Conservation (phyloP, 148 eudicot species). For the Silene conica region DNA sequence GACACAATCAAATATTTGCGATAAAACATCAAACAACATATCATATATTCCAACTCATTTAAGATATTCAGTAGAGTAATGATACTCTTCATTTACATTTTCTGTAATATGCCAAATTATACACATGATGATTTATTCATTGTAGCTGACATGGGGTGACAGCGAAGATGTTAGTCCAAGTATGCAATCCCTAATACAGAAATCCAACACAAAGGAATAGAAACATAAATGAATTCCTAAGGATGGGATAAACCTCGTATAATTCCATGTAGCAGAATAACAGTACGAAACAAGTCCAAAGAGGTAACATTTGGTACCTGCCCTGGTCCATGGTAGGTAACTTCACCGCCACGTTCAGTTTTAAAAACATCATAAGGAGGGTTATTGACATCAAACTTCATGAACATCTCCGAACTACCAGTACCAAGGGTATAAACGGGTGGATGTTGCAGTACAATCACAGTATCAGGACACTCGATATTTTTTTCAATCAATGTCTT, state of each 20-base stretch:
- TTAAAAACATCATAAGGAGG: constrained; percentile 64
- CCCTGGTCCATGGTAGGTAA: constrained; percentile 98
- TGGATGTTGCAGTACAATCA: constrained; percentile 75
- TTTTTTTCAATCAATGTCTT: constrained; percentile 46
- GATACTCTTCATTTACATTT: neutral
- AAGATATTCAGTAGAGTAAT: neutral
- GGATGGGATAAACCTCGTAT: neutral
- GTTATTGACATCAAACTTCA: constrained; percentile 56
- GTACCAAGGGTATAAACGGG: constrained; percentile 94
- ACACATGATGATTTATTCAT: neutral
- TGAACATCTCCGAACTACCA: constrained; percentile 63
- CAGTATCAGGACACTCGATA: constrained; percentile 52
- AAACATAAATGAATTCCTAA: neutral
- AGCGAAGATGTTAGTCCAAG: neutral
- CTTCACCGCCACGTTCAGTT: constrained; percentile 97
- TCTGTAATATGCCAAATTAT: neutral
- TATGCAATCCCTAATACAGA: neutral
- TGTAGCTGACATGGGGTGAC: neutral
- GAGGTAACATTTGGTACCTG: constrained; percentile 46
- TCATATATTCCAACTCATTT: neutral
- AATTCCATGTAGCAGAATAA: neutral
- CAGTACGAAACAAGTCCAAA: neutral
- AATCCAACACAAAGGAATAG: neutral
- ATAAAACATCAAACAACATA: neutral
- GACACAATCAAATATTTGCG: neutral